Conservation (phyloP, 2,329 filamentous ascomycete species). For the Xylaria sp. region DNA sequence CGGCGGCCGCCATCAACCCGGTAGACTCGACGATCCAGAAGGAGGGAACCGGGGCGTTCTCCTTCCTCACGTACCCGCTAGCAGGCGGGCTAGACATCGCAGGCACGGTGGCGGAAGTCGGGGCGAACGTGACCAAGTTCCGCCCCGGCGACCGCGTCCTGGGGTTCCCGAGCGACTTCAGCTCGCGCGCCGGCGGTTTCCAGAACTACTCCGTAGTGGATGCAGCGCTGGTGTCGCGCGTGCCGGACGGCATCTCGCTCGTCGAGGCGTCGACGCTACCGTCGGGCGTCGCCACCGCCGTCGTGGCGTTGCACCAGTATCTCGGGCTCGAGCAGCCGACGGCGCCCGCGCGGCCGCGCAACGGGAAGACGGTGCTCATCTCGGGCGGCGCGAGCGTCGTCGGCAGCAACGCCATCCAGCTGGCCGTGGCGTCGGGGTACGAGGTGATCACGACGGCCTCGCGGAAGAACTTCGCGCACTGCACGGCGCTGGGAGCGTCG, state of each 20-base stretch:
- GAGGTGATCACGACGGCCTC: slow-evolving; percentile 55
- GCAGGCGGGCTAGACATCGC: slow-evolving; percentile 49
- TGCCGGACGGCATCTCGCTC: slow-evolving; percentile 40
- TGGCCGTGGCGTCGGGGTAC: slow-evolving; percentile 56
- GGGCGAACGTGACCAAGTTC: slow-evolving; percentile 41
- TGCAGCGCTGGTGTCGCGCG: slow-evolving; percentile 5
- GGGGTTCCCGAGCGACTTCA: slow-evolving; percentile 23
- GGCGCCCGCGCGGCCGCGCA: not conserved
- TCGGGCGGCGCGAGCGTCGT: slow-evolving; percentile 59
- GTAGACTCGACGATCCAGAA: slow-evolving; percentile 47
- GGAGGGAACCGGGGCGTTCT: slow-evolving; percentile 34
- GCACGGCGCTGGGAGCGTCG: slow-evolving; percentile 54
- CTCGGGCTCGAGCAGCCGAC: slow-evolving; percentile 34
- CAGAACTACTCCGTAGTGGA: slow-evolving; percentile 43
- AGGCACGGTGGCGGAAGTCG: slow-evolving; percentile 48
- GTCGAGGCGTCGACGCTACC: slow-evolving; percentile 44
- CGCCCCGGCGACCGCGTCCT: slow-evolving; percentile 50
- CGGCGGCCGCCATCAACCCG: slow-evolving; percentile 49
- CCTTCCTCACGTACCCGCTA: slow-evolving; percentile 45
- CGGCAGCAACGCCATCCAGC: slow-evolving; percentile 58
- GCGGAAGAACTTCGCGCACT: slow-evolving; percentile 53
- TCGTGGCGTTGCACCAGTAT: slow-evolving; percentile 41
- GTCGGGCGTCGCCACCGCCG: slow-evolving; percentile 44
- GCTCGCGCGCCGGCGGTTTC: slow-evolving; percentile 41
- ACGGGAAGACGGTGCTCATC: slow-evolving; percentile 54